Conservation (phyloP, 1,139 yeast species). For the Eremothecium gossypii region DNA sequence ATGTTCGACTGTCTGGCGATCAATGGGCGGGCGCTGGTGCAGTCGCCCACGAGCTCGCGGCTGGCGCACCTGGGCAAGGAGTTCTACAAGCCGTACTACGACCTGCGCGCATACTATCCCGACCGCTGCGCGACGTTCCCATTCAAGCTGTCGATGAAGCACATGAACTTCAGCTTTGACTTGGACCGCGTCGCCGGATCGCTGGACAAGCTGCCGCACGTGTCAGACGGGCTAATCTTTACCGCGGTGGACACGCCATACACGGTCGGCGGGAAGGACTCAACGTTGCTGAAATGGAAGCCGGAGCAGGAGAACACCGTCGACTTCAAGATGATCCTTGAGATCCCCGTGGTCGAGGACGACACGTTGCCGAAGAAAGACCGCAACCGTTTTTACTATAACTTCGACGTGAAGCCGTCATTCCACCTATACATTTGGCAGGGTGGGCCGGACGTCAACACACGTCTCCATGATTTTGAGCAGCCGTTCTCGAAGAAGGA, state of each 20-base stretch:
- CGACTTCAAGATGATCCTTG: conserved; percentile 69
- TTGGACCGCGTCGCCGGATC: conserved; percentile 67
- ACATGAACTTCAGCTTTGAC: conserved; percentile 77
- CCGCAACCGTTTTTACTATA: conserved; percentile 65
- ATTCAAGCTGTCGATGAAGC: conserved; percentile 74
- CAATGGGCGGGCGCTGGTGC: conserved; percentile 62
- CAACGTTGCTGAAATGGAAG: conserved; percentile 82
- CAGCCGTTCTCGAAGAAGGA: conserved; percentile 28
- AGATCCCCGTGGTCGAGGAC: conserved; percentile 59
- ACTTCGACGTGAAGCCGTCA: conserved; percentile 74
- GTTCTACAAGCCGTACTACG: conserved; percentile 73
- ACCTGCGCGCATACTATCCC: conserved; percentile 58
- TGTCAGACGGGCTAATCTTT: conserved; percentile 88
- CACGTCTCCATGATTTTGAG: conserved; percentile 24
- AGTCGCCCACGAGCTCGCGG: conserved; percentile 66
- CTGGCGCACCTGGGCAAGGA: conserved; percentile 80
- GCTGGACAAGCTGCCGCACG: conserved; percentile 70
- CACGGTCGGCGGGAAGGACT: conserved; percentile 72
- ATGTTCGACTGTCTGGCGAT: conserved; percentile 88
- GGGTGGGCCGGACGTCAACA: conserved; percentile 41
- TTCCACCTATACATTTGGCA: conserved; percentile 67
- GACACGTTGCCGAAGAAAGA: conserved; percentile 61
- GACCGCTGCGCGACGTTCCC: conserved; percentile 71
- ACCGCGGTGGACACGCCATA: conserved; percentile 89
- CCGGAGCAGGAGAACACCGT: conserved; percentile 92